Conservation (phyloP, 148 eudicot genomes). For the Rhododendron mucronatum region DNA sequence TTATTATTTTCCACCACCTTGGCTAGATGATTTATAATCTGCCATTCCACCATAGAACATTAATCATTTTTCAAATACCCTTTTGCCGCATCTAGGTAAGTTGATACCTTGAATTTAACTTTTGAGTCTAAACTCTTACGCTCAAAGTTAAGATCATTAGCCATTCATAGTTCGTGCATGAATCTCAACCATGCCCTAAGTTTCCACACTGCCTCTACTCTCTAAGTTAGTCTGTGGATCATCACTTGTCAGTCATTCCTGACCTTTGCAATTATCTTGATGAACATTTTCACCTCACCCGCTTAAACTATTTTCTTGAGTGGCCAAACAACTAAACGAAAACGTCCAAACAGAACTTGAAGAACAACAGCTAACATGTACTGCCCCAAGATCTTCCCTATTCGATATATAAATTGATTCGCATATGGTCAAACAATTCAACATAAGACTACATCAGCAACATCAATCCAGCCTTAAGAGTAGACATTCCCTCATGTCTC, state of each 20-base stretch:
- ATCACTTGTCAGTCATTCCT: background rate
- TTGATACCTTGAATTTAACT: background rate
- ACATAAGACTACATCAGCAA: background rate
- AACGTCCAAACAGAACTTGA: background rate
- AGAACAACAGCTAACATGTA: background rate
- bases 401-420: background rate
- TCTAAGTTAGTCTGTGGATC: background rate
- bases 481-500: background rate
- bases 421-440: background rate
- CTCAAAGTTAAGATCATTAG: background rate
- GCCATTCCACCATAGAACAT: background rate
- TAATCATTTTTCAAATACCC: background rate
- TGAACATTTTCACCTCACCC: background rate
- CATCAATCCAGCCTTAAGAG: background rate
- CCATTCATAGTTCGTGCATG: background rate
- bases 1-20: background rate
- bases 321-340: background rate
- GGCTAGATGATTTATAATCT: background rate
- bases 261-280: background rate
- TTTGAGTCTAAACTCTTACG: background rate
- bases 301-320: background rate
- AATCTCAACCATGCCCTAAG: background rate
- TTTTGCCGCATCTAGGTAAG: background rate
- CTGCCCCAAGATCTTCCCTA: background rate
- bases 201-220: background rate